Percentiles rank a stretch among this genome's conserved stretches.
phyloP scores from a whole-genome alignment of 179 eudicot genomes.

The Beta lomatogona region DNA sequence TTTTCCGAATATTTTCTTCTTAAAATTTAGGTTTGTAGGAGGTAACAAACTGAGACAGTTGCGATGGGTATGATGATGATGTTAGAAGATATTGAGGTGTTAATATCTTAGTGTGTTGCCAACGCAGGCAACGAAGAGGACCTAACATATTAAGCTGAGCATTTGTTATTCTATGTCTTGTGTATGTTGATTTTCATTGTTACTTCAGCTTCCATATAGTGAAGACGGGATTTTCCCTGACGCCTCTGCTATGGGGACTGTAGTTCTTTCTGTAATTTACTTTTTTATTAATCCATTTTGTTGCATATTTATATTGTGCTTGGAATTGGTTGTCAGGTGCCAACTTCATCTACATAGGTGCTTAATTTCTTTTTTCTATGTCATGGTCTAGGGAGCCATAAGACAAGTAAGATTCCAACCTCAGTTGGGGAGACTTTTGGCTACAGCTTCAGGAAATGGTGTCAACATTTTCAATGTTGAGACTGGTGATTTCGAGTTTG shows the following conservation, averaged over 20 bases:
- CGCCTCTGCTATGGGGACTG: background rate
- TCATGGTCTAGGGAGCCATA: constrained; percentile 45
- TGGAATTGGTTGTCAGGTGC: background rate
- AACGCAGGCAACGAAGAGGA: background rate
- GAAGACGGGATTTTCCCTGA: background rate
- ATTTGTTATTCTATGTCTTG: background rate
- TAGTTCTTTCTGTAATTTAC: background rate
- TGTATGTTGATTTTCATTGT: background rate
- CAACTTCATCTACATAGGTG: background rate
- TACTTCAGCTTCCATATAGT: background rate
- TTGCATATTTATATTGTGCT: background rate
- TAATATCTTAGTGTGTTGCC: background rate
- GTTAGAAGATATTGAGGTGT: no score
- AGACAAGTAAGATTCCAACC: constrained; percentile 64
- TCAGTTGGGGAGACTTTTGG: constrained; percentile 48
- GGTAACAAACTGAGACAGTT: background rate
- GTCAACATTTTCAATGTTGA: constrained; percentile 49
- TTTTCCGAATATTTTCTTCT: background rate
- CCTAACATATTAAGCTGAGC: no score
- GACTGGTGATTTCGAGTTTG: constrained; percentile 27
- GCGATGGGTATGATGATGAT: background rate
- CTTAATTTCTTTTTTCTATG: background rate
- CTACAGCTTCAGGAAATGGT: constrained; percentile 48
- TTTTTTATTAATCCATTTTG: background rate
- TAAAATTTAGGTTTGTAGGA: background rate